phyloP scores from a whole-genome alignment of 2,329 filamentous ascomycete species.

The Paecilomyces fulvus region DNA sequence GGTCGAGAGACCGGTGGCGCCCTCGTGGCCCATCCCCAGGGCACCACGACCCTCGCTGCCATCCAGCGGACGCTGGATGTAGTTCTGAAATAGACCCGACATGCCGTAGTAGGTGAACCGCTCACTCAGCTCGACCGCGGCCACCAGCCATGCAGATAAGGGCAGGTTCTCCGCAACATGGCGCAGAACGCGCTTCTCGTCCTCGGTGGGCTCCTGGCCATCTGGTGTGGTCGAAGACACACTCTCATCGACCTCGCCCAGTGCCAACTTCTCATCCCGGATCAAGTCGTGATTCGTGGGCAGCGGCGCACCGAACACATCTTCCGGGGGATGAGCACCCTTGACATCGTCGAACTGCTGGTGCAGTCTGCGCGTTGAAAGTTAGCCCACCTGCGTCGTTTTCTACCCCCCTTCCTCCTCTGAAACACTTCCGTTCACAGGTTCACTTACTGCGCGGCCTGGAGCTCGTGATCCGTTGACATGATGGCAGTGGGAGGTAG shows the following conservation, averaged over 20 bases:
- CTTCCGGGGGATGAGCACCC: slow-evolving; percentile 3
- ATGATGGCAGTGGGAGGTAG: not conserved
- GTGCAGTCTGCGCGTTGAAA: slow-evolving; percentile 1
- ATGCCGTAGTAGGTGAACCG: slow-evolving; percentile 53
- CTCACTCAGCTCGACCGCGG: slow-evolving; percentile 49
- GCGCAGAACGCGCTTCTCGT: slow-evolving; percentile 43
- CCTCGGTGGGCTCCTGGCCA: slow-evolving; percentile 45
- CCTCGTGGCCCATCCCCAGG: slow-evolving; percentile 35
- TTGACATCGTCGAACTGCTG: slow-evolving; percentile 5
- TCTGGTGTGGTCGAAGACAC: slow-evolving; percentile 29
- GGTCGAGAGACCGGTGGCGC: slow-evolving; percentile 42
- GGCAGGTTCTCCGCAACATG: slow-evolving; percentile 50
- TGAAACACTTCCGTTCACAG: not conserved
- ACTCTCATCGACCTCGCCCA: slow-evolving; percentile 22
- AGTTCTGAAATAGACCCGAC: slow-evolving; percentile 50
- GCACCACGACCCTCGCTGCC: slow-evolving; percentile 32
- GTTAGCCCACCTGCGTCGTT: not conserved
- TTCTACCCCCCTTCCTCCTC: not conserved
- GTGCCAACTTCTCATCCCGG: not conserved
- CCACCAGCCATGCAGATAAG: slow-evolving; percentile 48
- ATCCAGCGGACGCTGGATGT: slow-evolving; percentile 38
- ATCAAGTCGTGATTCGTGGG: not conserved
- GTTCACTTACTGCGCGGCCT: not conserved
- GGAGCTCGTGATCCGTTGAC: not conserved
- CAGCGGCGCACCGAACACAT: slow-evolving; percentile 4